Conservation (phyloP, 169 alveolate species). For the Miamiensis avidus region DNA sequence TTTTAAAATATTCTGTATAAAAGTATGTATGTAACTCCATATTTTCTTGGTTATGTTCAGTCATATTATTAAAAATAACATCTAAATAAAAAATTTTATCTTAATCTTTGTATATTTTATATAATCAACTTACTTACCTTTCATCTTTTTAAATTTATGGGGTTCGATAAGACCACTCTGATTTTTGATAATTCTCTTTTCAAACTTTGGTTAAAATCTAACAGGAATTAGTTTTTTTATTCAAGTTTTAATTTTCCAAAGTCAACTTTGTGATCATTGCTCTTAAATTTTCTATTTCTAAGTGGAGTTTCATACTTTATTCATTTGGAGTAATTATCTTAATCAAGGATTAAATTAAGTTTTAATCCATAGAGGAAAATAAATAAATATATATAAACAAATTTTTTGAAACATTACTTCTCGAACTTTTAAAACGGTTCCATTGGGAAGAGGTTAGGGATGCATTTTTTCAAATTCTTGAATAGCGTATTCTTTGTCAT, state of each 20-base stretch:
- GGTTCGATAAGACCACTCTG: slow-evolving; percentile 32
- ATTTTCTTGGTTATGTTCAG: background rate
- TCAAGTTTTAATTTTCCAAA: slow-evolving; percentile 21
- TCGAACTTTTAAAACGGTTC: slow-evolving; percentile 27
- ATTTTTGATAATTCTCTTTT: slow-evolving; percentile 45
- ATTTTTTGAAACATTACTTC: slow-evolving; percentile 15
- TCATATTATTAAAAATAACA: background rate
- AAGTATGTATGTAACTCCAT: slow-evolving; percentile 13
- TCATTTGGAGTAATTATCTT: slow-evolving; percentile 40
- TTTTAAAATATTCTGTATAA: background rate
- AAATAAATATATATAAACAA: background rate
- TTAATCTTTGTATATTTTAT: background rate
- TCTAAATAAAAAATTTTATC: background rate
- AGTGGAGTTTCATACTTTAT: slow-evolving; percentile 37
- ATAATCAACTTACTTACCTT: slow-evolving; percentile 10
- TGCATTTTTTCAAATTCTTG: slow-evolving; percentile 40
- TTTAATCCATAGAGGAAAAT: no score
- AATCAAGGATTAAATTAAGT: background rate
- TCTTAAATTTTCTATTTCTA: slow-evolving; percentile 39
- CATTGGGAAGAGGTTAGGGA: slow-evolving; percentile 34
- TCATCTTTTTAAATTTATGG: slow-evolving; percentile 37
- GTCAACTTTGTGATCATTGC: slow-evolving; percentile 12
- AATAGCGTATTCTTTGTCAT: slow-evolving; percentile 50
- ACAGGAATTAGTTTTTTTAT: slow-evolving; percentile 10
- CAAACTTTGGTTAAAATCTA: slow-evolving; percentile 28